Evolutionary conservation across 352 stramenopile genomes (phyloP).

Genomic region (Phytophthora citricola): DNA sequence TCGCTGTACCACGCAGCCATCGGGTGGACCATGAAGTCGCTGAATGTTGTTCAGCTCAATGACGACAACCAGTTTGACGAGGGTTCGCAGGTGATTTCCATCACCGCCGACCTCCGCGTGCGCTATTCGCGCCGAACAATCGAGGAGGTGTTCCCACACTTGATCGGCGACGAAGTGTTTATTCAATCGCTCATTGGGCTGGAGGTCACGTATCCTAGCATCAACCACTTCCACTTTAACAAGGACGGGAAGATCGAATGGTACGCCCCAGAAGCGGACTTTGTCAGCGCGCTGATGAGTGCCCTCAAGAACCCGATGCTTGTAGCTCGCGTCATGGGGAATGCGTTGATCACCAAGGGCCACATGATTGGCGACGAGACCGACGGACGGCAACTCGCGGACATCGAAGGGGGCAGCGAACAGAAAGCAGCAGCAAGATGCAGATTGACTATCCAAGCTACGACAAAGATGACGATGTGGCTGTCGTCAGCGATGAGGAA

Average conservation of each 20-base stretch:
- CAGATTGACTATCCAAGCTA: background rate
- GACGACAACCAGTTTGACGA: slow-evolving; percentile 38
- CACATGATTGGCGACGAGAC: slow-evolving; percentile 45
- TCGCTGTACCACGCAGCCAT: slow-evolving; percentile 46
- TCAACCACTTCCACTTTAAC: slow-evolving; percentile 53
- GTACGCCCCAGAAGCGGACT: slow-evolving; percentile 48
- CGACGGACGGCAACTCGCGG: slow-evolving; percentile 18
- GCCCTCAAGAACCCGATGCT: slow-evolving; percentile 34
- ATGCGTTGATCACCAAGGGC: slow-evolving; percentile 42
- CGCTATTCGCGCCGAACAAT: slow-evolving; percentile 51
- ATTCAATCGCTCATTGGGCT: slow-evolving; percentile 44
- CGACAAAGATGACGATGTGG: slow-evolving; percentile 1
- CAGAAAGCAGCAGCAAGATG: background rate
- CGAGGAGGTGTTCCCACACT: slow-evolving; percentile 51
- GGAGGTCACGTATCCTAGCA: slow-evolving; percentile 43
- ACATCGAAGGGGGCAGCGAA: background rate
- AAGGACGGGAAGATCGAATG: slow-evolving; percentile 43
- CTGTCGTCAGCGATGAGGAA: slow-evolving; percentile 18
- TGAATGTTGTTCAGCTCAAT: slow-evolving; percentile 35
- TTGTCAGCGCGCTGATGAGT: slow-evolving; percentile 30
- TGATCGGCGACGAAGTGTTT: slow-evolving; percentile 35
- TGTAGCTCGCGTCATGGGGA: slow-evolving; percentile 35
- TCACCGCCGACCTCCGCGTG: slow-evolving; percentile 36
- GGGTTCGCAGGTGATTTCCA: slow-evolving; percentile 26
- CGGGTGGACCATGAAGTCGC: slow-evolving; percentile 41